Evolutionary conservation across 78 protist species (phyloP), one percentile per base, ranked within the genome.

Genomic region (Dictyostelium citrinum): DNA sequence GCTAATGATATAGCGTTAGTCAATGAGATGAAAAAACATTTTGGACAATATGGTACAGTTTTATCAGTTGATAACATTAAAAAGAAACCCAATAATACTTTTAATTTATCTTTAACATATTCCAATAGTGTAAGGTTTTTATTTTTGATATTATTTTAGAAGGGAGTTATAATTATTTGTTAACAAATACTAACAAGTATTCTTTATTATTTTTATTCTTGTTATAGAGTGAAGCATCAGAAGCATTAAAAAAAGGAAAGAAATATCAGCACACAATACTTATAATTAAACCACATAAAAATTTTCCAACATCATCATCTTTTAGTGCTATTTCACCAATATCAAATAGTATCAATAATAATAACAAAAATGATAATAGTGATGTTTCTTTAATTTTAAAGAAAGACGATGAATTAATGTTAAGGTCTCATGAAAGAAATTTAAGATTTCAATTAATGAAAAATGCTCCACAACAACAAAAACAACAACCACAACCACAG

Each of bases 341-440:
- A 72, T 20, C 24, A 31, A 22, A 9, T 5, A 51, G 5, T 16
- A 39, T 5, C 43, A 39, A 39, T 24, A 80, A 29, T 7, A 58
- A 22, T 2, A 17, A 58, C 3, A 58, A 35, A 5, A 16, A 43
- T 3, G 29, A 51, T 49, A 3, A 31, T 31, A 49, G 5, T 41
- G 83, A 27, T 78, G 3, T 46, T 17, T 9, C 60, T 24, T 6
- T 29, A 27, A 46, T 78, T 11, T 46, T 46, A 39, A 80, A 80
- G 10, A 80, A 31, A 24, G 81, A 70, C 37, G 82, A 84, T 20
- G 45, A 31, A 3, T 74, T 75, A 24, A 75, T 46, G 76, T 75
- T 84, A 75, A 84, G 7, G 60, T 74, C 91, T 27, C 91, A 85
- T 60, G 92, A 85, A 77, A 74, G 92, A 74, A 43, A 85, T 22